Conservation (phyloP, 176 grass and related monocot genomes). For the Musa troglodytarum region DNA sequence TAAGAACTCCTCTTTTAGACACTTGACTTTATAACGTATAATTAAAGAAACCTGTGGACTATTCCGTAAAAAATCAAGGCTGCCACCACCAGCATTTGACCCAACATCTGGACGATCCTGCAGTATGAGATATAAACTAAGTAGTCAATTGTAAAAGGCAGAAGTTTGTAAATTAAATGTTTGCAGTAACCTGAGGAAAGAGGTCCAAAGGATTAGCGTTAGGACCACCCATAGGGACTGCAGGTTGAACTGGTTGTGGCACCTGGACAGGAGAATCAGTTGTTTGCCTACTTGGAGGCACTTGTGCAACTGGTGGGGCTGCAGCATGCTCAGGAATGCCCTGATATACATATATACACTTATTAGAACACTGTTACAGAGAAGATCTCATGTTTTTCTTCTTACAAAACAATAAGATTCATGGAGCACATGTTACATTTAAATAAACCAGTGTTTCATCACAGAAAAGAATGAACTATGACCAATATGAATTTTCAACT, state of each 20-base stretch:
- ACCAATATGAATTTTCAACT: no score
- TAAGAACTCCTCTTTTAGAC: background rate
- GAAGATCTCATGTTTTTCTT: no score
- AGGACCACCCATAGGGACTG: constrained; percentile 46
- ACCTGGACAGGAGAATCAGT: constrained; percentile 26
- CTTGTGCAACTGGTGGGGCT: constrained; percentile 33
- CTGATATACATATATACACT: constrained; percentile 20
- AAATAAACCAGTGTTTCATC: no score
- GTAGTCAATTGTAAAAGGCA: background rate
- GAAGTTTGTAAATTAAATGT: background rate
- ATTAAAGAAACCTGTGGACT: constrained; percentile 41
- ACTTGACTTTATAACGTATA: background rate
- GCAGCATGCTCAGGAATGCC: constrained; percentile 67
- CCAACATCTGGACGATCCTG: constrained; percentile 69
- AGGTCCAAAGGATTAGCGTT: constrained; percentile 84
- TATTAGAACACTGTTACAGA: background rate
- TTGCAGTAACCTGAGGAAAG: constrained; percentile 59
- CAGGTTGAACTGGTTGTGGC: constrained; percentile 45
- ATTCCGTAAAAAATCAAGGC: constrained; percentile 69
- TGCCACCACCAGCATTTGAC: constrained; percentile 55
- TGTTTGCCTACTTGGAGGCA: constrained; percentile 35
- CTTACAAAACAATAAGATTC: no score
- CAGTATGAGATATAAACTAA: background rate
- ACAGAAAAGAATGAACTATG: no score
- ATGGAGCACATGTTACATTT: no score